Evolutionary conservation across 345 rosid species (phyloP), one percentile per base, ranked within the genome.

Genomic region (Arabis alpina): DNA sequence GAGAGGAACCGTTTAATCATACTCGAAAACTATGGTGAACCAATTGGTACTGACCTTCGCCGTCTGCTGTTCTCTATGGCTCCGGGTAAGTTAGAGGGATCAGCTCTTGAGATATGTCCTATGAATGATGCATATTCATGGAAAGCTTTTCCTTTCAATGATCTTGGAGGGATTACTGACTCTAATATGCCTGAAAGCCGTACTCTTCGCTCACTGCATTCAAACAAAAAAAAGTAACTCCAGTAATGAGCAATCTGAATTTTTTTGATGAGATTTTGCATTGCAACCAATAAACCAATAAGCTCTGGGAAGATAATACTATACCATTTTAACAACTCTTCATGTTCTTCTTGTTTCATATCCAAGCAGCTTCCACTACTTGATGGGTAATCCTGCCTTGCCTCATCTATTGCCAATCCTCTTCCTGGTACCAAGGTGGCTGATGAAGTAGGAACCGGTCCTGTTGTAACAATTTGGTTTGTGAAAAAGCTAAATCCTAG

Each of bases 111-210:
- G 60, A 95, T 92, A 70, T 70, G 64, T 47, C 87, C 65, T 59
- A 95, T 71, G 39, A 86, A 86, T 64, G 97, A 88, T 61, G 84
- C 70, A 68, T 89, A 95, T 70, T 95, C 98, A 48, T 83, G 82
- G 54, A 82, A 83, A 50, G 89, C 82, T 54, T 59, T 54, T 56
- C 93, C 96, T 80, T 81, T 88, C 73, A 88, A 49, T 62, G 80
- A 77, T 78, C 87, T 83, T 23, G 68, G 49, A 23, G 95, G 97
- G 63, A 83, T 83, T 8, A 88, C 47, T 59, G 96, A 80, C 65
- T 74, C 80, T 40, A 91, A 65, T 34, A 84, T 76, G 44, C 78
- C 49, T 1, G 70, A 64, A 67, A 87, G 77, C 41, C 73, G 11
- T 5, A 79, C 49, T 74, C 70, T 81, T 61, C 30, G 64, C 61